These are phyloP conservation scores for Boletus semigastroideus DNA, from an alignment of 1,284 basidiomycete species.

Conservation along the genomic window DNA sequence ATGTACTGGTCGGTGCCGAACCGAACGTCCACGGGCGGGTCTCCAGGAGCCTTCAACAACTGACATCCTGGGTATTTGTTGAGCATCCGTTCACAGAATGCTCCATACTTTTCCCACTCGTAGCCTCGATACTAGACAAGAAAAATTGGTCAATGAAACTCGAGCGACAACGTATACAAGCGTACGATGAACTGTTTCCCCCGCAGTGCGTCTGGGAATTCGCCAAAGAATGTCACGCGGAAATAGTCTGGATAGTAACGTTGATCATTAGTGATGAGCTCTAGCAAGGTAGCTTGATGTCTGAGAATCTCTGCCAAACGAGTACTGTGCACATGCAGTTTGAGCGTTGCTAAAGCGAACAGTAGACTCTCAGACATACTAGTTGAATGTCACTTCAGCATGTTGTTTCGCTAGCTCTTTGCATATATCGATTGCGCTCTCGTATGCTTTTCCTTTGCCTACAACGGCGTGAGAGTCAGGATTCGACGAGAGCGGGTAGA, in stretches of 20 bases:
- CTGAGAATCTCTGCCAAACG: conserved; percentile 83
- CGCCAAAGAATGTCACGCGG: conserved; percentile 90
- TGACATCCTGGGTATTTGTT: conserved; percentile 90
- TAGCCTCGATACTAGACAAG: conserved; percentile 77
- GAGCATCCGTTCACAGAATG: conserved; percentile 90
- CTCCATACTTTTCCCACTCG: conserved; percentile 87
- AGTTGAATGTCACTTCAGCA: conserved; percentile 85
- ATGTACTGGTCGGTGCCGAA: conserved; percentile 84
- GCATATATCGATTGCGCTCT: conserved; percentile 91
- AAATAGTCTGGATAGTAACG: conserved; percentile 92
- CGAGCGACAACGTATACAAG: conserved; percentile 5
- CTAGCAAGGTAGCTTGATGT: conserved; percentile 81
- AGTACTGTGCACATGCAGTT: conserved; percentile 41
- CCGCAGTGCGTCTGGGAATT: conserved; percentile 80
- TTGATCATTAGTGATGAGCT: conserved; percentile 80
- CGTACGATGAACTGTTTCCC: conserved; percentile 86
- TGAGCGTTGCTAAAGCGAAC: conserved; percentile 9
- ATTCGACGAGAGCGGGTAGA: conserved; percentile 10
- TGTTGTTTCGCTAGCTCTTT: conserved; percentile 87
- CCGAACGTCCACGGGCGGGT: conserved; percentile 80
- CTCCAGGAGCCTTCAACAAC: conserved; percentile 72
- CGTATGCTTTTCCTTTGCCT: conserved; percentile 97
- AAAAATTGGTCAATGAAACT: conserved; percentile 1
- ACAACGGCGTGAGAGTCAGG: conserved; percentile 3
- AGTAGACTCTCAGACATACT: conserved; percentile 52